Evolutionary conservation across 768 basidiomycete genomes (phyloP), one percentile per base, ranked within the genome.

Genomic region (Mycena vulgaris): DNA sequence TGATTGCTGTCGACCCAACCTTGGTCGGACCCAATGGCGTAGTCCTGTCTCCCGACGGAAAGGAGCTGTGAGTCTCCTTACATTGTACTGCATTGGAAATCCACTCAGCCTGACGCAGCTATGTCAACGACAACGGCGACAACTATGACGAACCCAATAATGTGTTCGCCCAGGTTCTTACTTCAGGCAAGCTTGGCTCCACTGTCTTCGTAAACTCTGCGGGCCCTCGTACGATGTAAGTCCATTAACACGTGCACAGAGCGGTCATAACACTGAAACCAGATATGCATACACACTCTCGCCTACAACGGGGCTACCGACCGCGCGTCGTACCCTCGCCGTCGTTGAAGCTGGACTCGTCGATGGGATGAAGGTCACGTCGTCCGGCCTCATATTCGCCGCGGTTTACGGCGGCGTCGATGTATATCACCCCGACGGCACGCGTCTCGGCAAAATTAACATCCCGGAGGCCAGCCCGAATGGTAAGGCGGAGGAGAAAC

Each of bases 81-180:
- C 19, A 17, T 30, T 5, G 21, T 11, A 31, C 2, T 30, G 3
- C 51, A 21, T 14, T 11, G 3, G 9, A 2, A 8, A n/a, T n/a
- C n/a, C n/a, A 2, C 16, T 52, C 8, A 30, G 2, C 2, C 6
- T 17, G 13, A 7, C 16, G 21, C 17, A 66, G 65, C 6, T 66
- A 66, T 10, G 65, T 66, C 19, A 58, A 48, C 37, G 65, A 66
- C 35, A 42, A 66, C 65, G 65, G 65, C 21, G 65, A 66, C 65
- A 28, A 4, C 47, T 58, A 13, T 35, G 21, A 66, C 37, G 23
- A 33, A 0, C 65, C 65, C 5, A 58, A 66, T n/a, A 27, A 66
- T 10, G 27, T 51, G 11, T 25, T 5, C 10, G 65, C 65, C 19
- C 65, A 66, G 37, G 57, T 66, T 1, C 65, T 66, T 28, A 51